Conservation (phyloP, 805 yeast genomes). For the Diddensiella caesifluorescens region DNA sequence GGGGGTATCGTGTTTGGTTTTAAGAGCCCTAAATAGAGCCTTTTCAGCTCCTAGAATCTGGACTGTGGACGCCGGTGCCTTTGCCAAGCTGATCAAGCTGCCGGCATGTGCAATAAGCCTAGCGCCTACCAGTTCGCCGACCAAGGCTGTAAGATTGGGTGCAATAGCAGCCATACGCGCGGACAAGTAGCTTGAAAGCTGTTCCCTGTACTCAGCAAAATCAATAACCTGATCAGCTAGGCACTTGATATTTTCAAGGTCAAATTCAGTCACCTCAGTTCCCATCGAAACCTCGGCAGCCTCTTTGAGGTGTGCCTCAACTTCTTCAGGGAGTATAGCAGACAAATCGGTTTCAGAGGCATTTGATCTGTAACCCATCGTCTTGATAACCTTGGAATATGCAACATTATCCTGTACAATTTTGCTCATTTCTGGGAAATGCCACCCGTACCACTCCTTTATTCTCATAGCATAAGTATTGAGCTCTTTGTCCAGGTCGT, state of each 20-base stretch:
- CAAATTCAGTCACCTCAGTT: conserved; percentile 92
- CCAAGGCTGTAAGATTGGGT: conserved; percentile 90
- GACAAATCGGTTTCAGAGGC: conserved; percentile 88
- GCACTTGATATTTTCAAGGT: conserved; percentile 79
- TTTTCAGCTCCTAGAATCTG: conserved; percentile 99
- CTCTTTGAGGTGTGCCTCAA: conserved; percentile 72
- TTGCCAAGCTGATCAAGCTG: conserved; percentile 86
- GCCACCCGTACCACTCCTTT: conserved; percentile 99
- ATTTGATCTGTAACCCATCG: conserved; percentile 91
- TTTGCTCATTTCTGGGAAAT: conserved; percentile 98
- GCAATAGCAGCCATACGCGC: conserved; percentile 99
- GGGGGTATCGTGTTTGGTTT: conserved; percentile 98
- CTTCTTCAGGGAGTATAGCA: conserved; percentile 85
- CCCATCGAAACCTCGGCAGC: conserved; percentile 99
- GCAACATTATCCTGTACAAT: conserved; percentile 94
- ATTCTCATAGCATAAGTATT: conserved; percentile 98
- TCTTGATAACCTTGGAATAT: conserved; percentile 85
- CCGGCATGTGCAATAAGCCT: conserved; percentile 97
- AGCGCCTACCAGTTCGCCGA: conserved; percentile 98
- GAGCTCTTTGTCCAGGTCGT: conserved; percentile 94
- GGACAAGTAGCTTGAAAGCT: conserved; percentile 81
- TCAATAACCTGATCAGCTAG: conserved; percentile 96
- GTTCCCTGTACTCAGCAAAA: conserved; percentile 94
- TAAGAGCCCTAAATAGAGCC: conserved; percentile 96
- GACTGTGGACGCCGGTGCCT: conserved; percentile 97